A percentile compares a stretch with the other conserved stretches of the same genome.
Evolutionary conservation across 768 basidiomycete genomes (phyloP).

Genomic region (Mycena rebaudengoi): DNA sequence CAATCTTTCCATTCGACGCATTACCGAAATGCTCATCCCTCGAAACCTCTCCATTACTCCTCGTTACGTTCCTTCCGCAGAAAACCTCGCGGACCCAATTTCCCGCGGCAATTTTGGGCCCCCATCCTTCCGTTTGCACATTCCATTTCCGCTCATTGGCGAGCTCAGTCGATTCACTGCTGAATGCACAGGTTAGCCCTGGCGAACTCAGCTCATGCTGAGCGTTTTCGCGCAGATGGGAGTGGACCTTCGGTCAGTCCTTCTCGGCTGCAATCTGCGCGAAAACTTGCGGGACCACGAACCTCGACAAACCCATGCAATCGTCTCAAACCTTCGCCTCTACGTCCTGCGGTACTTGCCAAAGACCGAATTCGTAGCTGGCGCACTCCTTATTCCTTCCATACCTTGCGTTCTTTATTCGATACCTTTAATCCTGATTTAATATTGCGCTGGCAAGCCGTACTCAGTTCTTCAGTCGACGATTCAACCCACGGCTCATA

Average conservation of each 20-base stretch:
- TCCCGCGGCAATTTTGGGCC: conserved; percentile 28
- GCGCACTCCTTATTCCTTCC: background rate
- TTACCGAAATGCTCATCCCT: too few species aligned
- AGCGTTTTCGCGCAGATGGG: conserved; percentile 4
- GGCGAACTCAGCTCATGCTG: conserved; percentile 1
- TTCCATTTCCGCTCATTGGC: conserved; percentile 17
- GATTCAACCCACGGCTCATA: conserved; percentile 34
- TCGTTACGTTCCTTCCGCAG: conserved; percentile 32
- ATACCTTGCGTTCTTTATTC: background rate
- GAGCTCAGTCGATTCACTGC: conserved; percentile 24
- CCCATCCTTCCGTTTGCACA: background rate
- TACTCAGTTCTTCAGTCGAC: conserved; percentile 15
- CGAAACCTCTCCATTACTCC: conserved; percentile 29
- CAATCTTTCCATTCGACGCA: conserved; percentile 2
- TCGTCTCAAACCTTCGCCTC: background rate
- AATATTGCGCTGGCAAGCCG: background rate
- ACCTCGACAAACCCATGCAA: background rate
- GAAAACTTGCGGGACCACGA: conserved; percentile 9
- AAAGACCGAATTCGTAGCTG: background rate
- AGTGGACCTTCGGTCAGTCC: conserved; percentile 3
- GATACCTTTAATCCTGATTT: conserved; percentile 1
- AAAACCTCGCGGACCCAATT: conserved; percentile 42
- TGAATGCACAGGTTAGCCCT: conserved; percentile 7
- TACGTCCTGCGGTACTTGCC: background rate
- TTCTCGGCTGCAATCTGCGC: conserved; percentile 12